Evolutionary conservation across 1,284 basidiomycete genomes (phyloP), one percentile per base, ranked within the genome.

Genomic region (Microbotryomycetes sp.): DNA sequence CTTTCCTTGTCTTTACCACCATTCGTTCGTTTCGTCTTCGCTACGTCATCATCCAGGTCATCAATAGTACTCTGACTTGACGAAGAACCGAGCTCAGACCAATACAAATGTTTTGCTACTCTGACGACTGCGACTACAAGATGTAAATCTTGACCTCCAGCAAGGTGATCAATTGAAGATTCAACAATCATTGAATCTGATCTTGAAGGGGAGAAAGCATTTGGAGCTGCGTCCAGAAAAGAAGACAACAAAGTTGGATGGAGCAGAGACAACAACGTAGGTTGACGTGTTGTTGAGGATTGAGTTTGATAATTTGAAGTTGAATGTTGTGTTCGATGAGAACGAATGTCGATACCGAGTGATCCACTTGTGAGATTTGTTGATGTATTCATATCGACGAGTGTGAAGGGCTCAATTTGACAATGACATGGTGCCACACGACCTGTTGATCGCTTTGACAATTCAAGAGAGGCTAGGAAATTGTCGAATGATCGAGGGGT

Each of bases 191-290:
- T 19, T 42, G 36, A 42, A 42, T 9, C 19, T 19, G 36, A 42
- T 15, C 60, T 49, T 5, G 74, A 72, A 2, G 85, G 86, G 7
- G 84, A 81, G 75, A 93, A 92, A 2, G 87, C 87, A 9, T 82
- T 74, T 2, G 92, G 88, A 1, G 89, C 89, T 64, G 83, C 83
- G 74, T 96, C 92, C 25, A 96, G 81, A 74, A 91, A 89, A 0
- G 87, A 86, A 6, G 89, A 84, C 1, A 89, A 78, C 5, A 96
- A 77, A 3, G 85, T 86, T 0, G 88, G 80, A 70, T 91, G 83
- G 19, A 96, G 76, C 6, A 85, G 82, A 45, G 79, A 76, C 51
- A 74, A 64, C 5, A 77, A 68, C 58, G 68, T 45, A n/a, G n/a
- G n/a, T n/a, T n/a, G n/a, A n/a, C n/a, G n/a, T n/a, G n/a, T n/a